phyloP scores from a whole-genome alignment of 148 eudicot genomes.

The Fagopyrum tataricum region DNA sequence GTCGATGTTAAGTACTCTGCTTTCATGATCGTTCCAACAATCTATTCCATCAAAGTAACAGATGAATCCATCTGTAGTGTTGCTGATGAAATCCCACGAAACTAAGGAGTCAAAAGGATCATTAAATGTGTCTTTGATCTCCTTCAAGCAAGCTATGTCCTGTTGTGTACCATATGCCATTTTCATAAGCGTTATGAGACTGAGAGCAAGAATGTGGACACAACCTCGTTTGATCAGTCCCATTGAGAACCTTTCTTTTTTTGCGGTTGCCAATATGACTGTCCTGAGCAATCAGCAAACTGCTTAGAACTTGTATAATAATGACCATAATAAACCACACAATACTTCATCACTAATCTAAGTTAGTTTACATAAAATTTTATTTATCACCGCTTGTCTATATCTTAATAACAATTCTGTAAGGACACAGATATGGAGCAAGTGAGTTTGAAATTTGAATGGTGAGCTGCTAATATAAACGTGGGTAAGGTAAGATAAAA shows the following conservation, averaged over 20 bases:
- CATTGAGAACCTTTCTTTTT: neutral
- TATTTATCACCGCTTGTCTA: too few species aligned
- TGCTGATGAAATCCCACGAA: slow-evolving; percentile 46
- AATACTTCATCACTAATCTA: too few species aligned
- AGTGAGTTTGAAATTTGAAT: too few species aligned
- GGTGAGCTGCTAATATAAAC: too few species aligned
- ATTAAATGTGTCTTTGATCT: slow-evolving; percentile 37
- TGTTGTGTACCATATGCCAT: slow-evolving; percentile 19
- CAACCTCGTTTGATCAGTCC: neutral
- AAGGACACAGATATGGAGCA: too few species aligned
- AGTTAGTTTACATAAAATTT: too few species aligned
- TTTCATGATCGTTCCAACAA: slow-evolving; percentile 45
- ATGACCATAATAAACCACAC: too few species aligned
- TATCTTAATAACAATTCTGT: too few species aligned
- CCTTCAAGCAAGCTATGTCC: slow-evolving; percentile 38
- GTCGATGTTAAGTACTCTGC: slow-evolving; percentile 34
- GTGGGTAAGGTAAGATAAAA: too few species aligned
- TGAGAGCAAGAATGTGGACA: neutral
- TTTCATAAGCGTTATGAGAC: neutral
- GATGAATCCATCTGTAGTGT: slow-evolving; percentile 34
- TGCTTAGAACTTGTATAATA: too few species aligned
- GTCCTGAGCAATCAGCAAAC: too few species aligned
- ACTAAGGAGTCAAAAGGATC: slow-evolving; percentile 35
- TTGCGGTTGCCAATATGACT: too few species aligned
- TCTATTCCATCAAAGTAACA: slow-evolving; percentile 43